Percentiles rank a stretch among this genome's conserved stretches.
Evolutionary conservation across 2,329 filamentous ascomycete genomes (phyloP).

Genomic region (Cryphonectria parasitica): DNA sequence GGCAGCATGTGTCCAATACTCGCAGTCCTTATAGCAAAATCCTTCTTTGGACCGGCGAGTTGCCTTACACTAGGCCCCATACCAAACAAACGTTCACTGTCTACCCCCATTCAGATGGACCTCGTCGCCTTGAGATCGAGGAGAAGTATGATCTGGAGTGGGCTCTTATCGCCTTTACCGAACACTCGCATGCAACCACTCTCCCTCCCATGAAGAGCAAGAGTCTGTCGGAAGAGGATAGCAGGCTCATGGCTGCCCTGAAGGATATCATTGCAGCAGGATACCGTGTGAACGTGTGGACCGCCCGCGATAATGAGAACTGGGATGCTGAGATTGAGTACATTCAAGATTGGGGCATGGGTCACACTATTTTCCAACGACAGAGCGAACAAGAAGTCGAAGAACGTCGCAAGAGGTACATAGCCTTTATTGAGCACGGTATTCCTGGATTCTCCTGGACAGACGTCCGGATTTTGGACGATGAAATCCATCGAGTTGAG

Average conservation of each 20-base stretch:
- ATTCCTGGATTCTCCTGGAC: constrained; percentile 21
- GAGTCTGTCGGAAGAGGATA: constrained; percentile 1
- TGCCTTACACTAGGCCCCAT: constrained; percentile 6
- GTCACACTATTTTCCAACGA: background rate
- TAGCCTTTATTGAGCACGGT: constrained; percentile 20
- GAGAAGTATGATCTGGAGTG: constrained; percentile 18
- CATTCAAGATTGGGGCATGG: background rate
- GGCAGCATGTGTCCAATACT: constrained; percentile 11
- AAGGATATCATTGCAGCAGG: constrained; percentile 11
- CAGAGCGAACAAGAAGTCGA: background rate
- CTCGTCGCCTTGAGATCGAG: constrained; percentile 10
- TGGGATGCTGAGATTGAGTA: background rate
- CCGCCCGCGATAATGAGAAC: constrained; percentile 7
- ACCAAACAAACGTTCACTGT: constrained; percentile 23
- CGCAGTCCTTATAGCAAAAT: constrained; percentile 14
- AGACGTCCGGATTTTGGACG: constrained; percentile 12
- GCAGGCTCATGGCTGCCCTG: constrained; percentile 13
- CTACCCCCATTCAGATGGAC: constrained; percentile 19
- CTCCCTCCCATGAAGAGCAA: background rate
- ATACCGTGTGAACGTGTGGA: constrained; percentile 24
- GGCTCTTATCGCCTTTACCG: constrained; percentile 26
- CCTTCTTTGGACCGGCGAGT: constrained; percentile 23
- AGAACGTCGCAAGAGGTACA: constrained; percentile 21
- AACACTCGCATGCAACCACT: constrained; percentile 8
- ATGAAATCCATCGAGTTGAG: background rate